Conservation (phyloP, 768 basidiomycete species). For the Rhodocollybia butyracea region DNA sequence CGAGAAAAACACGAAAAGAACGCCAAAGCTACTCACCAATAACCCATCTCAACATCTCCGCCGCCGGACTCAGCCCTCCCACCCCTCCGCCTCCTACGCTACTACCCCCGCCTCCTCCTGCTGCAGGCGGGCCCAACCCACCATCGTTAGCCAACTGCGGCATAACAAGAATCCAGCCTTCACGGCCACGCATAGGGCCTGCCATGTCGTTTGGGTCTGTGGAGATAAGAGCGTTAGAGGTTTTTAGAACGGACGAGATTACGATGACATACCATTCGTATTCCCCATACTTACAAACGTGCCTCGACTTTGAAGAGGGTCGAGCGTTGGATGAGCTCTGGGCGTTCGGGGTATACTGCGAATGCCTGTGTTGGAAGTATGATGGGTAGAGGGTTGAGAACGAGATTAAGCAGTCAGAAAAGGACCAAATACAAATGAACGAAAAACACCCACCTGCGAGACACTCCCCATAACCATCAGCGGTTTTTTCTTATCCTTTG, state of each 20-base stretch:
- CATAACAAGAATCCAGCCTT: conserved; percentile 90
- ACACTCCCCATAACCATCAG: conserved; percentile 67
- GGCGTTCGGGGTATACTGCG: conserved; percentile 94
- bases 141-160: conserved; percentile 85
- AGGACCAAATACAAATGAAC: background rate
- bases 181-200: conserved; percentile 57
- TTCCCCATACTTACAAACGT: too few species aligned
- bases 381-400: background rate
- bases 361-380: conserved; percentile 60
- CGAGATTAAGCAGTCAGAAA: background rate
- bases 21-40: conserved; percentile 53
- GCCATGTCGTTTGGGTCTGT: conserved; percentile 65
- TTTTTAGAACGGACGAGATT: background rate
- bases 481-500: conserved; percentile 71
- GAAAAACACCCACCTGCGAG: conserved; percentile 23
- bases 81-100: conserved; percentile 29
- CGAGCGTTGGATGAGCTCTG: conserved; percentile 83
- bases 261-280: too few species aligned
- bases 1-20: background rate
- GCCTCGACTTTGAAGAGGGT: conserved; percentile 94
- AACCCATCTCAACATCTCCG: conserved; percentile 90
- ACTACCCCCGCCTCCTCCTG: too few species aligned
- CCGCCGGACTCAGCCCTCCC: conserved; percentile 53
- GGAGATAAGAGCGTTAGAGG: background rate
- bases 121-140: too few species aligned